Evolutionary conservation across 139 green algal genomes (phyloP).

Genomic region (Penium margaritaceum): DNA sequence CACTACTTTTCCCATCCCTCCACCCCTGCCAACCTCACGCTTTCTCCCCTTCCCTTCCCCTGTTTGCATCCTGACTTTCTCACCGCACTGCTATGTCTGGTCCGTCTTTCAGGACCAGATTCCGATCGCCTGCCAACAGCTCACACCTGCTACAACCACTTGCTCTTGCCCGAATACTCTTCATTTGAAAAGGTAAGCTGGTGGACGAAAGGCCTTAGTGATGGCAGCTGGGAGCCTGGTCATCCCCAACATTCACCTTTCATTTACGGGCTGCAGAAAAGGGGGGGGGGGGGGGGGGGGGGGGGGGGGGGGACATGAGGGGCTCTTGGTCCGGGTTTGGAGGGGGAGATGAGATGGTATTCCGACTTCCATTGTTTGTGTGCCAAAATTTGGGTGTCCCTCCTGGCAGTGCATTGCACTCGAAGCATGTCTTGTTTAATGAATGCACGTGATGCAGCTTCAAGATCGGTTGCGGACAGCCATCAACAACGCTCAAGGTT

Average conservation of each 20-base stretch:
- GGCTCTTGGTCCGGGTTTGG: no score
- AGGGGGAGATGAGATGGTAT: no score
- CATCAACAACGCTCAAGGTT: constrained; percentile 38
- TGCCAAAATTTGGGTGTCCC: no score
- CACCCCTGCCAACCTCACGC: background rate
- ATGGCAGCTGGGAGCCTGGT: no score
- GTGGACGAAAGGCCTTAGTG: no score
- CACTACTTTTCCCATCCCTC: background rate
- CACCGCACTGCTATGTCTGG: background rate
- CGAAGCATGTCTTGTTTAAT: background rate
- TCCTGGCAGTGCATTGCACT: background rate
- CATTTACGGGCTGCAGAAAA: background rate
- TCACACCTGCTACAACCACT: constrained; percentile 88
- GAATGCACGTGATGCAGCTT: constrained; percentile 1
- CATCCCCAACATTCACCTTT: no score
- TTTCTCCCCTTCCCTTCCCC: background rate
- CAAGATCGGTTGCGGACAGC: constrained; percentile 18
- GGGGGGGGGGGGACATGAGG: no score
- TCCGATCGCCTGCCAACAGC: constrained; percentile 60
- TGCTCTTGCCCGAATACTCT: constrained; percentile 75
- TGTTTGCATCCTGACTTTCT: background rate
- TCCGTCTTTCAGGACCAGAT: constrained; percentile 22
- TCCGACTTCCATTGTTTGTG: no score
- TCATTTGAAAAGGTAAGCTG: constrained; percentile 39
- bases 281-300: no score